Evolutionary conservation across 495 filamentous ascomycete genomes (phyloP).

Genomic region (Xylaria castorea): DNA sequence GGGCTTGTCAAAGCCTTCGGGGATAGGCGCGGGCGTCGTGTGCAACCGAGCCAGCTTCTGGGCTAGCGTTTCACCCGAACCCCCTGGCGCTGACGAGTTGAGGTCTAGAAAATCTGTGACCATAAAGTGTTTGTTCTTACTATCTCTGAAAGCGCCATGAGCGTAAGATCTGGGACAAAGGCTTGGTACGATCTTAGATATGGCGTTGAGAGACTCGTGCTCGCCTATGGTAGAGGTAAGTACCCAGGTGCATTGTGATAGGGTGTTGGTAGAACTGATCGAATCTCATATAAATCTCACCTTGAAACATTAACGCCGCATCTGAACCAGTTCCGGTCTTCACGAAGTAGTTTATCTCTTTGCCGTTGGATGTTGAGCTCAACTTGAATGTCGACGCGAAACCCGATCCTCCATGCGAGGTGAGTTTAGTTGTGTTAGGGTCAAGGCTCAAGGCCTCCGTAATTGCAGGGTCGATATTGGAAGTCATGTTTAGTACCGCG

Average conservation of each 20-base stretch:
- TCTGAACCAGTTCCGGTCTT: conserved; percentile 73
- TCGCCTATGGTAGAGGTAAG: conserved; percentile 61
- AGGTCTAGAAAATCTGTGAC: conserved; percentile 84
- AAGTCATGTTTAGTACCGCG: conserved; percentile 38
- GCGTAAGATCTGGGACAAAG: conserved; percentile 77
- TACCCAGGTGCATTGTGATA: neutral
- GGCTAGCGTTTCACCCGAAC: conserved; percentile 65
- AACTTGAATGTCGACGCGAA: conserved; percentile 79
- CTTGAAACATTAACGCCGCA: conserved; percentile 78
- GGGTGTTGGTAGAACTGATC: neutral
- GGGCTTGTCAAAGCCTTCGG: conserved; percentile 61
- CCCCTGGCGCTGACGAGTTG: conserved; percentile 41
- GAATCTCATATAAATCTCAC: conserved; percentile 33
- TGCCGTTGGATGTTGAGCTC: conserved; percentile 57
- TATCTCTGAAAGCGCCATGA: conserved; percentile 65
- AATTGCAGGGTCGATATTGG: conserved; percentile 63
- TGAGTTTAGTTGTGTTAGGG: conserved; percentile 61
- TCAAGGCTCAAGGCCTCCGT: conserved; percentile 71
- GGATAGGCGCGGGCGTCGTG: conserved; percentile 72
- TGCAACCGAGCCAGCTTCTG: conserved; percentile 81
- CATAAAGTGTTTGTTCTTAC: conserved; percentile 67
- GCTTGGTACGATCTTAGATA: conserved; percentile 71
- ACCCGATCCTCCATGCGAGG: conserved; percentile 71
- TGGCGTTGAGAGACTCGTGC: conserved; percentile 81
- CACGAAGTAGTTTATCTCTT: conserved; percentile 74